A percentile compares a stretch with the other conserved stretches of the same genome.
phyloP scores from a whole-genome alignment of 1,139 yeast genomes.

The Candida freyschussii region DNA sequence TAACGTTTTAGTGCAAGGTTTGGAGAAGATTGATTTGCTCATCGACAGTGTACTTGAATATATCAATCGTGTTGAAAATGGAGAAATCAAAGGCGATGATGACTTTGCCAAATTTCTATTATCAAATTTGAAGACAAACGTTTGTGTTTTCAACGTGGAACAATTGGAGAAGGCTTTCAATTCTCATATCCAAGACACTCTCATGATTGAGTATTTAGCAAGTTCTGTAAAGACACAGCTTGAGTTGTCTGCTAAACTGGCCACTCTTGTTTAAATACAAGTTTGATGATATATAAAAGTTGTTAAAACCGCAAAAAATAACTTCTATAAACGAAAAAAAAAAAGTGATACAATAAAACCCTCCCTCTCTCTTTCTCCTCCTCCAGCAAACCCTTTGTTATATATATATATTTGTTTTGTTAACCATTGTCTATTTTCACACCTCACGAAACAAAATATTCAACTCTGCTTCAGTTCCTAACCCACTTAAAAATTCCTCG shows the following conservation, averaged over 20 bases:
- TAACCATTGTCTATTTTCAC: too few relatives aligned
- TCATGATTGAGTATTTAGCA: constrained; percentile 79
- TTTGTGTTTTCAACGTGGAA: constrained; percentile 50
- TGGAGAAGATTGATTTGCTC: constrained; percentile 51
- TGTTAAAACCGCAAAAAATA: too few relatives aligned
- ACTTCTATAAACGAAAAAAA: too few relatives aligned
- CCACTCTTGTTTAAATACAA: constrained; percentile 34
- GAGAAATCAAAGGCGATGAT: constrained; percentile 44
- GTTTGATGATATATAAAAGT: constrained; percentile 3
- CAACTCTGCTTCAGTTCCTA: constrained; percentile 26
- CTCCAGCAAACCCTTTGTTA: too few relatives aligned
- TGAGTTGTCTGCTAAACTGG: constrained; percentile 72
- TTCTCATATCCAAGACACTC: constrained; percentile 74
- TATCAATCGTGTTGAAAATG: constrained; percentile 40
- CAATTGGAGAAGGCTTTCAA: constrained; percentile 60
- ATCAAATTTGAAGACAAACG: constrained; percentile 51
- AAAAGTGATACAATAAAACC: too few relatives aligned
- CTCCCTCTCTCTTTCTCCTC: not conserved
- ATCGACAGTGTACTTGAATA: constrained; percentile 53
- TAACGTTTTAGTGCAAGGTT: constrained; percentile 47
- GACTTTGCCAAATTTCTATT: constrained; percentile 65
- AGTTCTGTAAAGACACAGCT: constrained; percentile 83
- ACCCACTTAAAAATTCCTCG: constrained; percentile 48
- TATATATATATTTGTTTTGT: constrained; percentile 1
- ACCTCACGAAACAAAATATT: constrained; percentile 20